Evolutionary conservation across 163 green algal genomes (phyloP), one percentile per base, ranked within the genome.

Genomic region (Chloromonas sp.): DNA sequence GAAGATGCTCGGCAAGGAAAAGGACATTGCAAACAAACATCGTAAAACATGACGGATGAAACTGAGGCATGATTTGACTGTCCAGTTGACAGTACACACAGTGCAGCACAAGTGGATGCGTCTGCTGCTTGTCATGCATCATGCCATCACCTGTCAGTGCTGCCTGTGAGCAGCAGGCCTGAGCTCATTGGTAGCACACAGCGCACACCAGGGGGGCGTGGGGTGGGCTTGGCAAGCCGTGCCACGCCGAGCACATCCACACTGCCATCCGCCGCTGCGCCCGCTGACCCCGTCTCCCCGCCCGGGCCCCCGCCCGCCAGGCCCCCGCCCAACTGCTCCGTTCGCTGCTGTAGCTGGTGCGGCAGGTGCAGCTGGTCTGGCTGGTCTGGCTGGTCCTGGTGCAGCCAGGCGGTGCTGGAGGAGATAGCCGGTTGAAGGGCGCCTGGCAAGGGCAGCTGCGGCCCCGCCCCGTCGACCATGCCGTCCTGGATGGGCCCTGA

Each of bases 131-230:
- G 36, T 36, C 36, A 36, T 36, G 36, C 36, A 36, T 36, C 82
- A 70, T 85, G 82, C 2, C 1, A 70, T 11, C 80, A 85, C 81
- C 81, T 85, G 83, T 97, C 94, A 81, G 77, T 94, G 82, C 94
- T 89, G 78, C 86, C 95, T 57, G 91, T 92, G 78, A 97, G 84
- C 82, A 97, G 80, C 15, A 84, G 85, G 0, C 92, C 94, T 61
- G 85, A 87, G 14, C 86, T 82, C 66, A 92, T 91, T 14, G 93
- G 88, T 71, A 97, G 90, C 84, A 98, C 81, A 1, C 90, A 90
- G 70, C 88, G 87, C 3, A 89, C 76, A 15, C 90, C 89, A 71
- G 87, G 61, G 1, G 70, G 58, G 0, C 87, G 81, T 2, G 85
- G 83, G 83, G 87, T 83, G 1, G 87, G 87, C 14, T 76, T 81